These are phyloP conservation scores for Tephrocybe sp. DNA, from an alignment of 768 basidiomycete species.

Conservation along the genomic window DNA sequence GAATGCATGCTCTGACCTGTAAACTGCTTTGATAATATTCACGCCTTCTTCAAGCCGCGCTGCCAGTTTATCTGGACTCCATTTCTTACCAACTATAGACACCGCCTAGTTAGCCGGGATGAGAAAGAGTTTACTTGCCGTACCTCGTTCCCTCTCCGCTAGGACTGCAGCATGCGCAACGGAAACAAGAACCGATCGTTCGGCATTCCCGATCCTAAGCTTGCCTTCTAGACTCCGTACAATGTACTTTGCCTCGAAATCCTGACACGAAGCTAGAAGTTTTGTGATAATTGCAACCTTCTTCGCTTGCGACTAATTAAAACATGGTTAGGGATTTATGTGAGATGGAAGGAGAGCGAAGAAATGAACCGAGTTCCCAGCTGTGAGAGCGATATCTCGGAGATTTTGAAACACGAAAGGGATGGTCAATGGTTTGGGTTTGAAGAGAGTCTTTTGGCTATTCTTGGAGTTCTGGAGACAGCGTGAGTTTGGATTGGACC, in stretches of 20 bases:
- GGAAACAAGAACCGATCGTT: slow-evolving; percentile 93
- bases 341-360: neutral
- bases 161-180: slow-evolving; percentile 89
- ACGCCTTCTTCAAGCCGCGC: slow-evolving; percentile 75
- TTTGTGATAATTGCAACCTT: slow-evolving; percentile 96
- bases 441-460: slow-evolving; percentile 91
- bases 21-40: slow-evolving; percentile 83
- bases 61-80: slow-evolving; percentile 72
- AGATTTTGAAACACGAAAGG: slow-evolving; percentile 88
- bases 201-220: slow-evolving; percentile 94
- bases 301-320: slow-evolving; percentile 83
- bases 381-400: slow-evolving; percentile 84
- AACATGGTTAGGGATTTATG: slow-evolving; percentile 9
- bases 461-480: slow-evolving; percentile 81
- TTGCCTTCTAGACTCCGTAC: slow-evolving; percentile 96
- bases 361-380: slow-evolving; percentile 70
- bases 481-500: neutral
- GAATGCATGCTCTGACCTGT: slow-evolving; percentile 61
- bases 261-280: slow-evolving; percentile 89
- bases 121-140: neutral
- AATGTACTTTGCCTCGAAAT: slow-evolving; percentile 93
- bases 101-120: slow-evolving; percentile 5
- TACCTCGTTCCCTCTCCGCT: slow-evolving; percentile 64
- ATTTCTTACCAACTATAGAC: slow-evolving; percentile 64
- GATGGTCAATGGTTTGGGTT: slow-evolving; percentile 88